These are phyloP conservation scores for Cronartium quercuum DNA, from an alignment of 1,284 basidiomycete species.

Conservation along the genomic window DNA sequence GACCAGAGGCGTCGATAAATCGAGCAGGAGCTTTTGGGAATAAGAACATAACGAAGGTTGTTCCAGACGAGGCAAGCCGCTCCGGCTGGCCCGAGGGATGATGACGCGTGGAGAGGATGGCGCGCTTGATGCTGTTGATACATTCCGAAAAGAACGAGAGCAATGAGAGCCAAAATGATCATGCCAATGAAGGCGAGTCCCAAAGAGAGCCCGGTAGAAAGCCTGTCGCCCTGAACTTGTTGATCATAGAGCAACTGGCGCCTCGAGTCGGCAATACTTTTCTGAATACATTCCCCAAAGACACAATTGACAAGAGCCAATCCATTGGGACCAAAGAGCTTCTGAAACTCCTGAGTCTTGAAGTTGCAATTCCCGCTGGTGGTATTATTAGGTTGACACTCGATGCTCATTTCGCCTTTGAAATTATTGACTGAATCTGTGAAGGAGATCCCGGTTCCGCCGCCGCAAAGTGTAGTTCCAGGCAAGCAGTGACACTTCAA, in stretches of 20 bases:
- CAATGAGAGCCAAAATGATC: constrained; percentile 59
- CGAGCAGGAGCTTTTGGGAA: neutral
- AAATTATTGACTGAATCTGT: constrained; percentile 60
- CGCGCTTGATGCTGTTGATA: constrained; percentile 60
- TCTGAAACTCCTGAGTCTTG: constrained; percentile 61
- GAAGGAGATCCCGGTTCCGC: constrained; percentile 54
- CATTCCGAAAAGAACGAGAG: constrained; percentile 60
- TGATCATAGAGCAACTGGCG: constrained; percentile 39
- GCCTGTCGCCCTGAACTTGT: constrained; percentile 49
- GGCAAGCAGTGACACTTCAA: constrained; percentile 66
- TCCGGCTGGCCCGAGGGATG: constrained; percentile 44
- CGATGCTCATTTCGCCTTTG: constrained; percentile 54
- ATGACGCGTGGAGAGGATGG: constrained; percentile 49
- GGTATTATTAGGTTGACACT: constrained; percentile 57
- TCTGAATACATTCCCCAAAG: constrained; percentile 78
- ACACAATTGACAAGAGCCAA: constrained; percentile 64
- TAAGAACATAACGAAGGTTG: constrained; percentile 59
- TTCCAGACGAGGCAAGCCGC: constrained; percentile 65
- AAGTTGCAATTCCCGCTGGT: constrained; percentile 63
- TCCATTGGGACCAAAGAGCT: constrained; percentile 65
- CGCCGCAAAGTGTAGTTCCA: constrained; percentile 67
- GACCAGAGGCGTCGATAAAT: constrained; percentile 13
- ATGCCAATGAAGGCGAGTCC: constrained; percentile 83
- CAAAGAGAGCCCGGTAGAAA: constrained; percentile 71
- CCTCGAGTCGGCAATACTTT: constrained; percentile 63